Evolutionary conservation across 2,329 filamentous ascomycete genomes (phyloP).

Genomic region (Fusarium zealandicum): DNA sequence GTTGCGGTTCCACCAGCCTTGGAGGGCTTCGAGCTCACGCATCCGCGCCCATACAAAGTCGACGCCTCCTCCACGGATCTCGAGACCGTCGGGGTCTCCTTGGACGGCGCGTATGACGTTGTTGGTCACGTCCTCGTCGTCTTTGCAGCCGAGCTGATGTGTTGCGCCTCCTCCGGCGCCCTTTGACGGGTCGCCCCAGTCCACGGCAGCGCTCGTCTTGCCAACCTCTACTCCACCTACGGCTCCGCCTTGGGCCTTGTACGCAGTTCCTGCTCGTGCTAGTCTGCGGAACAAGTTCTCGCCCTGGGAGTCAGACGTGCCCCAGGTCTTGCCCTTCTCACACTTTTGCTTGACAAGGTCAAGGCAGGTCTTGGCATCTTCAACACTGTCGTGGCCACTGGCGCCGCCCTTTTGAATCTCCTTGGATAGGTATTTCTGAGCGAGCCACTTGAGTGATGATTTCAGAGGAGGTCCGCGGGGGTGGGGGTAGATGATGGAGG

Average conservation of each 20-base stretch:
- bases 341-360: conserved; percentile 96
- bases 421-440: conserved; percentile 82
- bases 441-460: conserved; percentile 87
- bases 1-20: conserved; percentile 73
- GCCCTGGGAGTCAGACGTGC: conserved; percentile 75
- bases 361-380: conserved; percentile 89
- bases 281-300: conserved; percentile 93
- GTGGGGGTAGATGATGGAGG: conserved; percentile 87
- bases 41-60: conserved; percentile 73
- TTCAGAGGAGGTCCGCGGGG: conserved; percentile 89
- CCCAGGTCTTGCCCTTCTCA: conserved; percentile 89
- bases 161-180: conserved; percentile 64
- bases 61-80: conserved; percentile 66
- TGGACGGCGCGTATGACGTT: conserved; percentile 65
- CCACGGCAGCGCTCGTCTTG: conserved; percentile 77
- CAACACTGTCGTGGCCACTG: conserved; percentile 85
- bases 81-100: conserved; percentile 64
- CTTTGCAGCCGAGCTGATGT: conserved; percentile 62
- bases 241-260: conserved; percentile 66
- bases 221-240: conserved; percentile 62
- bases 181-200: conserved; percentile 82
- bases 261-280: conserved; percentile 66
- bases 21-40: conserved; percentile 69
- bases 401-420: conserved; percentile 86
- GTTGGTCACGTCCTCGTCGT: conserved; percentile 64